phyloP scores from a whole-genome alignment of 208 protist species.

The Trypanosomatidae sp. region DNA sequence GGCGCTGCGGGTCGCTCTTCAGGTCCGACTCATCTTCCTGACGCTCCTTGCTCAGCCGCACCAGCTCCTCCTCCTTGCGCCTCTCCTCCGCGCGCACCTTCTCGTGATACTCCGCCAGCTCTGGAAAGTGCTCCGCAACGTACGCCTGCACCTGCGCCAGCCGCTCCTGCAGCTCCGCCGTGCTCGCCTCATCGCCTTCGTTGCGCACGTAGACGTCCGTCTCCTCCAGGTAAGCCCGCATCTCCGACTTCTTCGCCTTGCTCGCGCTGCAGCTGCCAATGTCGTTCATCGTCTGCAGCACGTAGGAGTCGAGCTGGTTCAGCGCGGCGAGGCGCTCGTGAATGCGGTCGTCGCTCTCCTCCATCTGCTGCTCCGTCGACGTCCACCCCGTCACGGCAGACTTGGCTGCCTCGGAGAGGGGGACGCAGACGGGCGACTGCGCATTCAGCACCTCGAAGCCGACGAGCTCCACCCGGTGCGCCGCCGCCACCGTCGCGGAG shows the following conservation, averaged over 20 bases:
- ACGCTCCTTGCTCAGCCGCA: slow-evolving; percentile 44
- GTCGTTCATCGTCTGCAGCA: slow-evolving; percentile 51
- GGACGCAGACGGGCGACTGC: slow-evolving; percentile 3
- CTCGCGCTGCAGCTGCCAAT: slow-evolving; percentile 33
- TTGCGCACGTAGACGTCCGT: slow-evolving; percentile 45
- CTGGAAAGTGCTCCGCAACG: slow-evolving; percentile 32
- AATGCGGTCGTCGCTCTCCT: slow-evolving; percentile 38
- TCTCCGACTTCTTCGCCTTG: slow-evolving; percentile 21
- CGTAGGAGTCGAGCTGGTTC: slow-evolving; percentile 62
- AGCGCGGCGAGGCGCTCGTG: slow-evolving; percentile 47
- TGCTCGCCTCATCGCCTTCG: slow-evolving; percentile 34
- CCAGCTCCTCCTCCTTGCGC: slow-evolving; percentile 50
- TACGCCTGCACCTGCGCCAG: slow-evolving; percentile 30
- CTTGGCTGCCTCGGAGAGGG: slow-evolving; percentile 27
- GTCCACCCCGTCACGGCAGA: slow-evolving; percentile 30
- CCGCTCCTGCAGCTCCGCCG: slow-evolving; percentile 21
- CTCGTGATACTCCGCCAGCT: slow-evolving; percentile 41
- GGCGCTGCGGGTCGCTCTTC: slow-evolving; percentile 79
- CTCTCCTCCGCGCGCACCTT: slow-evolving; percentile 28
- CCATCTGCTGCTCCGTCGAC: slow-evolving; percentile 38
- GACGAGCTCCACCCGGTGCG: slow-evolving; percentile 41
- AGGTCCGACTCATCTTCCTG: slow-evolving; percentile 49
- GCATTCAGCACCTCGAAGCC: slow-evolving; percentile 32
- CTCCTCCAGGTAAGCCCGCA: slow-evolving; percentile 28
- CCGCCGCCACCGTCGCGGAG: slow-evolving; percentile 4